Evolutionary conservation across 2,329 filamentous ascomycete species (phyloP).

Genomic region (Fusarium incarnatum): DNA sequence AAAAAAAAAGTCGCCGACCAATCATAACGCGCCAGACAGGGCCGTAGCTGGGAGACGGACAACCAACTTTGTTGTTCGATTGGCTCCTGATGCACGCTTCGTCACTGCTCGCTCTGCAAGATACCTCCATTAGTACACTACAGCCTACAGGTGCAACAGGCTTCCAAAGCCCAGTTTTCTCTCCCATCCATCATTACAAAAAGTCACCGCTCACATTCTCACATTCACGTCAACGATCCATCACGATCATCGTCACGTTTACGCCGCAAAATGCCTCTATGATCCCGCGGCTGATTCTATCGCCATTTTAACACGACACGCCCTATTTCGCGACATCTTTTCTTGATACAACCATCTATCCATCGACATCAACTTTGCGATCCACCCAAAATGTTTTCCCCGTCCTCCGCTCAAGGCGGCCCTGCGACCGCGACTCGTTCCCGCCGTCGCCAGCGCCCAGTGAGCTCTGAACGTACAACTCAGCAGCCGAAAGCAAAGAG

Average conservation of each 20-base stretch:
- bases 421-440: conserved; percentile 69
- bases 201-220: conserved; percentile 41
- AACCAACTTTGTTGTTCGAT: conserved; percentile 44
- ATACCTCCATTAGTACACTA: neutral
- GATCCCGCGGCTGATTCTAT: conserved; percentile 42
- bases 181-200: conserved; percentile 30
- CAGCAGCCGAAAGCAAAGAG: conserved; percentile 74
- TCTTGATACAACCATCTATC: conserved; percentile 7
- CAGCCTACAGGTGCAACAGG: neutral
- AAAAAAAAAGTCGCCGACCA: conserved; percentile 28
- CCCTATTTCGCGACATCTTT: conserved; percentile 23
- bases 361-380: conserved; percentile 41
- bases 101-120: conserved; percentile 40
- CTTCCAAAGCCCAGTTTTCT: conserved; percentile 39
- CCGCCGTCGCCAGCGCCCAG: conserved; percentile 70
- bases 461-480: conserved; percentile 64
- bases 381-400: conserved; percentile 67
- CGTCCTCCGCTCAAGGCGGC: conserved; percentile 63
- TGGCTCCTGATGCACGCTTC: conserved; percentile 46
- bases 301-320: conserved; percentile 37
- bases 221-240: conserved; percentile 35
- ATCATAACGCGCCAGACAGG: conserved; percentile 34
- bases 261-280: conserved; percentile 47
- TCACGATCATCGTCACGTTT: conserved; percentile 34
- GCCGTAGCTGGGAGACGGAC: conserved; percentile 39